phyloP scores from a whole-genome alignment of 768 basidiomycete genomes.

The Boletus barrowsii region DNA sequence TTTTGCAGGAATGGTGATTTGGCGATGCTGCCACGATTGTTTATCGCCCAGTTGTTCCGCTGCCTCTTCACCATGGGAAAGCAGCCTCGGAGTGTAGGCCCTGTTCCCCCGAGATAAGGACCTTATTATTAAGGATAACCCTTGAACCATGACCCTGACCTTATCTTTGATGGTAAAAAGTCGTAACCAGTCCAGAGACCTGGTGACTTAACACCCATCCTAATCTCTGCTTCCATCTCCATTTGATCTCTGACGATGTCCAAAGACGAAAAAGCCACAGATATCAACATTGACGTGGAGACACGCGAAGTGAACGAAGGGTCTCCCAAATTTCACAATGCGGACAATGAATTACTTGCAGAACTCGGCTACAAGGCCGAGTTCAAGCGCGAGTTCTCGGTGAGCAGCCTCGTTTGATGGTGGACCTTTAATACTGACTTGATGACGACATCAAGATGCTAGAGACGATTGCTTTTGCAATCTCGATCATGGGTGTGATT shows the following conservation, averaged over 20 bases:
- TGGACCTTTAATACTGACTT: neutral
- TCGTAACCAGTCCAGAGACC: neutral
- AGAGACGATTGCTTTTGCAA: constrained; percentile 63
- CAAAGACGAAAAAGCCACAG: constrained; percentile 19
- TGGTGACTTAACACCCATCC: neutral
- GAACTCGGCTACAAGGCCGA: constrained; percentile 69
- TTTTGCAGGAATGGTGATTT: neutral
- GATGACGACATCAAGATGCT: constrained; percentile 32
- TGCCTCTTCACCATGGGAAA: neutral
- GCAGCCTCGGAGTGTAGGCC: neutral
- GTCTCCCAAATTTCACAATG: constrained; percentile 31
- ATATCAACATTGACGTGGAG: constrained; percentile 6
- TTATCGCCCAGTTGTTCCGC: neutral
- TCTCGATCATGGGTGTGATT: constrained; percentile 72
- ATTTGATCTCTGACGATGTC: constrained; percentile 10
- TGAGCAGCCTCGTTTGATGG: constrained; percentile 22
- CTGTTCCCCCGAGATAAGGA: constrained; percentile 13
- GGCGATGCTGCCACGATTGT: neutral
- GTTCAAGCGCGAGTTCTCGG: constrained; percentile 73
- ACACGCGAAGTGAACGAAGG: constrained; percentile 7
- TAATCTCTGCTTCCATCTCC: neutral
- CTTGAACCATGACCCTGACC: neutral
- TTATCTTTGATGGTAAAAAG: constrained; percentile 15
- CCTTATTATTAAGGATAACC: neutral
- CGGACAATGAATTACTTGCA: constrained; percentile 58